Percentiles rank a stretch among this genome's conserved stretches.
These are phyloP conservation scores for Groenewaldozyma sp. DNA, from an alignment of 1,139 yeast species.

Conservation along the genomic window DNA sequence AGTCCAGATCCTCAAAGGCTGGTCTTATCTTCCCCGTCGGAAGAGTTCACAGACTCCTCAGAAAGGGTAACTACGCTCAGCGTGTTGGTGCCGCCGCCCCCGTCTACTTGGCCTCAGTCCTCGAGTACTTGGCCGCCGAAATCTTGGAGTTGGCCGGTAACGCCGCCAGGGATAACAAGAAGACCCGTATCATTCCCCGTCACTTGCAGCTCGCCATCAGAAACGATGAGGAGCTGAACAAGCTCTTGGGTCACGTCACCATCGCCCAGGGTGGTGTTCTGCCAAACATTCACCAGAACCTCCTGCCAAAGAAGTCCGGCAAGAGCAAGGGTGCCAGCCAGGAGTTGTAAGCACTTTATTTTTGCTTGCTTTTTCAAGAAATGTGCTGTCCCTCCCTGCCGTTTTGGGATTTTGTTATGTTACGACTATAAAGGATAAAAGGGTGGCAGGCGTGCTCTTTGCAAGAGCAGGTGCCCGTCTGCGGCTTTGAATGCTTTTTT, in stretches of 20 bases:
- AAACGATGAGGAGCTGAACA: conserved; percentile 96
- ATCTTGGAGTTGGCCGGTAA: conserved; percentile 97
- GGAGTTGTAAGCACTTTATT: conserved; percentile 23
- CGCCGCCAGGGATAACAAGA: conserved; percentile 97
- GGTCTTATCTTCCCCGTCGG: conserved; percentile 99
- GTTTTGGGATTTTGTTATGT: neutral
- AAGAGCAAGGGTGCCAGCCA: conserved; percentile 30
- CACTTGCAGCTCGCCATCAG: conserved; percentile 97
- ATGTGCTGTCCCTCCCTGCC: neutral
- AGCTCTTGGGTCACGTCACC: conserved; percentile 85
- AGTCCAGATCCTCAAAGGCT: conserved; percentile 97
- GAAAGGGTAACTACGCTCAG: conserved; percentile 98
- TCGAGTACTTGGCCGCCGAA: conserved; percentile 95
- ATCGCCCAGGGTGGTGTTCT: conserved; percentile 98
- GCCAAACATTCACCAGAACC: conserved; percentile 89
- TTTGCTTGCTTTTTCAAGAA: too few species aligned
- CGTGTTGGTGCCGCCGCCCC: conserved; percentile 99
- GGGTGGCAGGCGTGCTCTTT: too few species aligned
- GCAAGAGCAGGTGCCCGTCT: neutral
- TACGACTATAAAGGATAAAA: too few species aligned
- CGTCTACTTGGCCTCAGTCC: conserved; percentile 90
- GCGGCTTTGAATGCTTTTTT: neutral
- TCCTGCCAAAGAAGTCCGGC: conserved; percentile 75
- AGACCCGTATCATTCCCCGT: conserved; percentile 97
- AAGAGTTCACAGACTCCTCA: conserved; percentile 94